Conservation (phyloP, 2,329 filamentous ascomycete genomes). For the Aspergillus ochraceus region DNA sequence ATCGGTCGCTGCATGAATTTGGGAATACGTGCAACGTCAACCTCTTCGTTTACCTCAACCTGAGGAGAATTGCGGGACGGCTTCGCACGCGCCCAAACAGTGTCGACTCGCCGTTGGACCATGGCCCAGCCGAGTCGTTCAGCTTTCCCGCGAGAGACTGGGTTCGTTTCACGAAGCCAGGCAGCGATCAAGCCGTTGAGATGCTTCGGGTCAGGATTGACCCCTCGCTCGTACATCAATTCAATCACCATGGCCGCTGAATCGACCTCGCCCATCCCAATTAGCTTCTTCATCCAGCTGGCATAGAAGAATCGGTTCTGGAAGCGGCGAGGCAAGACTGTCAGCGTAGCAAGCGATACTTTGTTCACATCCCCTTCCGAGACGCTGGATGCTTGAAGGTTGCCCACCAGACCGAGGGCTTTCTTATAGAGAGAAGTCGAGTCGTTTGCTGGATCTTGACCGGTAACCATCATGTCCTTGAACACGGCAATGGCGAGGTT, state of each 20-base stretch:
- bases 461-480: slow-evolving; percentile 82
- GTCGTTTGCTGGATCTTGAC: slow-evolving; percentile 46
- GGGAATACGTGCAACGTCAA: slow-evolving; percentile 32
- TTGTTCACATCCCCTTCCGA: slow-evolving; percentile 47
- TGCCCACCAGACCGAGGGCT: slow-evolving; percentile 40
- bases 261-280: slow-evolving; percentile 69
- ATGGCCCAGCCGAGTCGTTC: slow-evolving; percentile 73
- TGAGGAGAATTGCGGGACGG: slow-evolving; percentile 22
- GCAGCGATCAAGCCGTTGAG: slow-evolving; percentile 80
- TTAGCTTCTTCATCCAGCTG: slow-evolving; percentile 84
- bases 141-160: slow-evolving; percentile 58
- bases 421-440: slow-evolving; percentile 47
- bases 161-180: slow-evolving; percentile 66
- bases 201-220: slow-evolving; percentile 70
- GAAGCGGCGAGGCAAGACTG: slow-evolving; percentile 53
- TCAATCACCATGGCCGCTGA: slow-evolving; percentile 72
- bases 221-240: slow-evolving; percentile 69
- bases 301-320: slow-evolving; percentile 80
- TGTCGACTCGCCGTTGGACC: slow-evolving; percentile 67
- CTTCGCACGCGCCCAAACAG: slow-evolving; percentile 51
- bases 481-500: slow-evolving; percentile 74
- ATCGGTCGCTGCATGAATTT: slow-evolving; percentile 42
- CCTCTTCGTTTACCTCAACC: slow-evolving; percentile 29
- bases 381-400: slow-evolving; percentile 43
- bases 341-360: slow-evolving; percentile 51